Percentiles rank a stretch among this genome's conserved stretches.
Conservation (phyloP, 169 alveolate genomes). For the Eimeria necatrix region DNA sequence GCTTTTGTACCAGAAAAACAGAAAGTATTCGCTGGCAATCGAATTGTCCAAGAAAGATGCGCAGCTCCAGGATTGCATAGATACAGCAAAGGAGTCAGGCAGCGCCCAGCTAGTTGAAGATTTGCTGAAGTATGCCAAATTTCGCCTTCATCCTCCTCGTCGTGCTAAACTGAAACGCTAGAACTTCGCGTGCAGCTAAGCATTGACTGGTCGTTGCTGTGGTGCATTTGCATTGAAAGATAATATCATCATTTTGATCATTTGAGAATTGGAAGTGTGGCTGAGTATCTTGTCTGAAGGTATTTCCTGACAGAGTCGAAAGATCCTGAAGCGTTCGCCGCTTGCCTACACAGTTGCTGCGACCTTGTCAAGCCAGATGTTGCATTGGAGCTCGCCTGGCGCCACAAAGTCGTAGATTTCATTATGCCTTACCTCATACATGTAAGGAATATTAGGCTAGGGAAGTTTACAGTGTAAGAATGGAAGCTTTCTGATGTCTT, state of each 20-base stretch:
- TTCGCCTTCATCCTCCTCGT: not conserved
- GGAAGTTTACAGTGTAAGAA: not conserved
- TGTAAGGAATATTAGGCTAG: conserved; percentile 69
- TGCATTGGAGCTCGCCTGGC: conserved; percentile 99
- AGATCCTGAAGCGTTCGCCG: conserved; percentile 93
- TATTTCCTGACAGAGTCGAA: conserved; percentile 62
- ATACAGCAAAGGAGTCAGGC: conserved; percentile 86
- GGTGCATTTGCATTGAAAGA: not conserved
- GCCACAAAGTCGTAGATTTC: conserved; percentile 96
- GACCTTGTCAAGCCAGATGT: conserved; percentile 98
- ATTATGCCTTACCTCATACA: conserved; percentile 98
- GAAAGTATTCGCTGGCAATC: conserved; percentile 85
- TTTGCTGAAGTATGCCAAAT: conserved; percentile 61
- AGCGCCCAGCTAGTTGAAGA: conserved; percentile 83
- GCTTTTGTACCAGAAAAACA: conserved; percentile 84
- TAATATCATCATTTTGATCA: no score
- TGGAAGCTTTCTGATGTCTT: not conserved
- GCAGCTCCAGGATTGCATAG: conserved; percentile 86
- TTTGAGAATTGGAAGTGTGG: not conserved
- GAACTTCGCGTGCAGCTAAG: no score
- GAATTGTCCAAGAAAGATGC: conserved; percentile 85
- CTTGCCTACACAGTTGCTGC: conserved; percentile 98
- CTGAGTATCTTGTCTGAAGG: not conserved
- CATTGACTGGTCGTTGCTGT: not conserved
- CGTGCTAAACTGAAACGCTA: not conserved